These are phyloP conservation scores for Talaromyces borbonicus DNA, from an alignment of 495 filamentous ascomycete genomes.

Conservation along the genomic window DNA sequence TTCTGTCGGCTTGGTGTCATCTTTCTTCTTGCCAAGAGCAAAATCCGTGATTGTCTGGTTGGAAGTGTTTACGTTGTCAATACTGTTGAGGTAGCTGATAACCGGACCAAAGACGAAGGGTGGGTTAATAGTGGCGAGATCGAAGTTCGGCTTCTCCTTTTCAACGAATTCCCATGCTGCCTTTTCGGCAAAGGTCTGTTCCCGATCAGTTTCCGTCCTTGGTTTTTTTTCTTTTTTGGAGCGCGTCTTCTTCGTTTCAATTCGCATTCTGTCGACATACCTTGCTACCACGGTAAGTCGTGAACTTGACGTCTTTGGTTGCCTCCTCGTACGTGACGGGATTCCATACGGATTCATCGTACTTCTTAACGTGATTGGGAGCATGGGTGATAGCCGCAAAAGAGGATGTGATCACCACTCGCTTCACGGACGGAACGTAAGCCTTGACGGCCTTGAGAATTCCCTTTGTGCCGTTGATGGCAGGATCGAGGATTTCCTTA, in stretches of 20 bases:
- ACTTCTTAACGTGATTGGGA: constrained; percentile 41
- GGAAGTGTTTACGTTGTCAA: constrained; percentile 60
- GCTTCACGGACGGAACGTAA: constrained; percentile 65
- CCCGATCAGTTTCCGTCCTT: constrained; percentile 5
- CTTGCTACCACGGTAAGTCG: constrained; percentile 64
- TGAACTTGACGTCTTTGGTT: constrained; percentile 33
- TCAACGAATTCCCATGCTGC: constrained; percentile 78
- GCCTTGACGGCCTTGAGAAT: constrained; percentile 69
- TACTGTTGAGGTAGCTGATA: constrained; percentile 52
- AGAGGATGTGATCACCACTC: constrained; percentile 76
- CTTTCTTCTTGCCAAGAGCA: constrained; percentile 57
- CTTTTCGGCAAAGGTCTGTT: constrained; percentile 48
- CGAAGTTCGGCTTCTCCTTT: constrained; percentile 69
- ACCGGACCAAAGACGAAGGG: constrained; percentile 68
- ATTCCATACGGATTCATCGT: constrained; percentile 74
- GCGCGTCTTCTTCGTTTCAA: no score
- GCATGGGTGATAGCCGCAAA: constrained; percentile 65
- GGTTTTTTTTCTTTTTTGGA: neutral
- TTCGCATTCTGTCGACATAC: no score
- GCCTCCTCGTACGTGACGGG: constrained; percentile 66
- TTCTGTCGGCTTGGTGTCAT: constrained; percentile 46
- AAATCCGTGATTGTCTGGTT: constrained; percentile 45
- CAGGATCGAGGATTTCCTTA: constrained; percentile 76
- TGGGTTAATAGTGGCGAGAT: constrained; percentile 60
- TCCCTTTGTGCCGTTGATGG: constrained; percentile 73